Evolutionary conservation across 441 rosid species (phyloP), one percentile per base, ranked within the genome.

Genomic region (Gossypium gossypioides): DNA sequence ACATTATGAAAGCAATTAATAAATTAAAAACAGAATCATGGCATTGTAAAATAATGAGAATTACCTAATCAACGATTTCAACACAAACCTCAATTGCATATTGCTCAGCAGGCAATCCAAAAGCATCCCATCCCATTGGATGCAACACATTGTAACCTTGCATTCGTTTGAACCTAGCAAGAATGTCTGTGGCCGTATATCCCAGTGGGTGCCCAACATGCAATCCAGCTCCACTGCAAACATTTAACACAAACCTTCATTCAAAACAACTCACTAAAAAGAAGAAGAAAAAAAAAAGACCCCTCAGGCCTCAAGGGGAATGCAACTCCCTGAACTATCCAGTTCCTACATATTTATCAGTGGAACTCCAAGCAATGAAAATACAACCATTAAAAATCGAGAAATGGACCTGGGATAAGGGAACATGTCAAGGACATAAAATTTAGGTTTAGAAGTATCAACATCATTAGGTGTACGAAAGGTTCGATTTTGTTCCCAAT

Each of bases 121-220:
- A 95, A 15, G 99, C 97, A 89, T 95, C 99, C 97, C 97, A 94
- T 56, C 97, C 99, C 97, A 89, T 92, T 0, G 97, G 99, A 67
- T 92, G 99, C 85, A 92, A 76, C 68, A 94, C 97, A 83, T 90
- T 94, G 85, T 81, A 90, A 68, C 94, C 97, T 78, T 94, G 96
- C 99, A 94, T 94, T 0, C 97, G 87, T 76, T 81, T 92, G 71
- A 88, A 78, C 86, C 97, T 87, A 1, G 97, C 96, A 25, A 94
- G 81, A 72, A 94, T 89, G 71, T 94, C 99, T 4, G 97, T 94
- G 57, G 99, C 97, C 46, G 99, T 94, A 24, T 94, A 92, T 54
- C 99, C 99, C 76, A 94, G 68, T 32, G 97, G 99, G 84, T 94
- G 99, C 3, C 99, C 99, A 65, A 94, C 97, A 78, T 94, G 99